Evolutionary conservation across 768 basidiomycete species (phyloP), one percentile per base, ranked within the genome.

Genomic region (Chalciporus pseudorubinellus): DNA sequence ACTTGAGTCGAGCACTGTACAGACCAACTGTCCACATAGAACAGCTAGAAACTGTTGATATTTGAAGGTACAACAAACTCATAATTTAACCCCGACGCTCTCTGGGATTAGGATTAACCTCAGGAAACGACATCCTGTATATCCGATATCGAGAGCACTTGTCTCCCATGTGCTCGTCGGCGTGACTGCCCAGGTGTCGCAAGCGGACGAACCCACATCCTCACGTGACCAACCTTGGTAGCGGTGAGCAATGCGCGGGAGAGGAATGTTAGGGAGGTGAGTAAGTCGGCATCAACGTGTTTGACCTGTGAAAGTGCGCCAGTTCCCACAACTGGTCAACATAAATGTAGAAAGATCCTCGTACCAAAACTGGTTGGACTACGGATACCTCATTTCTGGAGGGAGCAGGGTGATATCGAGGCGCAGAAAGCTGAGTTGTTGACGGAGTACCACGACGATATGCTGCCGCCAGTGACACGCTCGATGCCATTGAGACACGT

Each of bases 311-410:
- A 39, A 21, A 49, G 22, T 26, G 39, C 9, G 9, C 31, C 39
- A 12, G 33, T 48, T 50, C 31, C 31, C 26, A 44, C 10, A 19
- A 46, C 45, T 24, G 43, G 39, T 14, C 48, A 26, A 22, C 12
- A 8, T n/a, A 46, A 29, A 45, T 1, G 29, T 40, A 26, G 21
- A 0, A 12, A 39, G 20, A 59, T 10, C 56, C 38, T 26, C 26
- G 26, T 60, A 93, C 92, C 56, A 95, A 70, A 34, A 95, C 92
- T 20, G 95, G 93, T 61, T 95, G 94, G 3, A 97, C 83, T 22
- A 89, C 80, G 6, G 93, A 87, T 10, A 95, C 85, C 58, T 97
- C 95, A 56, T 88, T 93, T 20, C 93, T 77, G 2, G 92, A 89
- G 3, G 94, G 95, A 3, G 95, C 90, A 21, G 90, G 83, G 59